Percentiles rank a stretch among this genome's conserved stretches.
phyloP scores from a whole-genome alignment of 176 grass and related monocot genomes.

The Aegilops bicornis region DNA sequence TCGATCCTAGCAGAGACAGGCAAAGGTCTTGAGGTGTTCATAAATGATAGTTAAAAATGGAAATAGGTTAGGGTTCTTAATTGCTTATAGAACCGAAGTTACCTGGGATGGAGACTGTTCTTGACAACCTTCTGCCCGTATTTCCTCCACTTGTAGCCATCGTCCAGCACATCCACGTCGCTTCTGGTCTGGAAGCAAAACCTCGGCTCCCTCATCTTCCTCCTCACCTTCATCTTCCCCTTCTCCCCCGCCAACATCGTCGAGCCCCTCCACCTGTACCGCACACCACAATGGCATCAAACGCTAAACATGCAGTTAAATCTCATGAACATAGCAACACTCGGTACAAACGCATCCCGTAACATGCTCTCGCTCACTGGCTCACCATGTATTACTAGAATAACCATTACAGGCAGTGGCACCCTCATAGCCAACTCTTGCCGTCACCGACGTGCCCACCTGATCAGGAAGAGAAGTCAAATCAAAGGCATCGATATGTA shows the following conservation, averaged over 20 bases:
- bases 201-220: constrained; percentile 97
- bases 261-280: constrained; percentile 69
- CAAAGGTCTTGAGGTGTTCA: neutral
- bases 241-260: constrained; percentile 45
- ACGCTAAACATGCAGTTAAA: constrained; percentile 14
- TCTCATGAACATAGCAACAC: neutral
- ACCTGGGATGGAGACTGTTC: constrained; percentile 98
- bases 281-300: constrained; percentile 20
- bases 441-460: constrained; percentile 39
- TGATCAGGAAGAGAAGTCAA: constrained; percentile 31
- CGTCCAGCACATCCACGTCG: constrained; percentile 90
- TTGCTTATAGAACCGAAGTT: constrained; percentile 1
- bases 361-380: neutral
- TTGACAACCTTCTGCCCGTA: constrained; percentile 99
- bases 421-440: constrained; percentile 32
- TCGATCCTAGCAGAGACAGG: neutral
- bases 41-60: neutral
- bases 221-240: constrained; percentile 87
- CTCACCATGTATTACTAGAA: constrained; percentile 41
- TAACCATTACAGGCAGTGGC: constrained; percentile 32
- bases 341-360: neutral
- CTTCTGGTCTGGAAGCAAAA: constrained; percentile 98
- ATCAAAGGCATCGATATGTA: neutral
- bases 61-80: neutral
- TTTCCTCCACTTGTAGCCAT: constrained; percentile 99